These are phyloP conservation scores for Populus tomentosa DNA, from an alignment of 441 rosid genomes.

Conservation along the genomic window DNA sequence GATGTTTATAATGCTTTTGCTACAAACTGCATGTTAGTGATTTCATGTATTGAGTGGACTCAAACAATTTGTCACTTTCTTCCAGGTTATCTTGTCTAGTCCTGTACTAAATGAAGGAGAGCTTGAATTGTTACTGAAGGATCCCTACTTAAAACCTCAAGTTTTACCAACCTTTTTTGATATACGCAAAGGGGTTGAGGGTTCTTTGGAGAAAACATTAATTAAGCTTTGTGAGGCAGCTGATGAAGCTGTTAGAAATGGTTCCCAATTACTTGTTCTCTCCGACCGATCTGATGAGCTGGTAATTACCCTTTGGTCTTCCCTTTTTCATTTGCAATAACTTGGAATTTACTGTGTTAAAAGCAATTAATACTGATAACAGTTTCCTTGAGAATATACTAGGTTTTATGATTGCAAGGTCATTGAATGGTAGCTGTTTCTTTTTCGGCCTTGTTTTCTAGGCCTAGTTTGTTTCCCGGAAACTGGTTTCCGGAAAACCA, in stretches of 20 bases:
- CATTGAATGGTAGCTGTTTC: neutral
- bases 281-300: slow-evolving; percentile 79
- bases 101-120: slow-evolving; percentile 93
- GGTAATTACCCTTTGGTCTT: slow-evolving; percentile 35
- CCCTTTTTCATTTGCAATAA: neutral
- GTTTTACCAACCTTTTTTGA: slow-evolving; percentile 78
- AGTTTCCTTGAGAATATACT: neutral
- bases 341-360: neutral
- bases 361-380: neutral
- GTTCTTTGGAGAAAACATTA: slow-evolving; percentile 73
- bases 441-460: neutral
- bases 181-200: slow-evolving; percentile 87
- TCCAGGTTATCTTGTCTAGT: slow-evolving; percentile 74
- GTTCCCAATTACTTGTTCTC: slow-evolving; percentile 90
- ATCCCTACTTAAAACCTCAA: slow-evolving; percentile 60
- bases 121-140: slow-evolving; percentile 76
- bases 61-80: slow-evolving; percentile 14
- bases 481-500: too few relatives aligned
- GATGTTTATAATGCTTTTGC: slow-evolving; percentile 9
- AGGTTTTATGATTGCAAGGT: neutral
- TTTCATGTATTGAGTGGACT: slow-evolving; percentile 15
- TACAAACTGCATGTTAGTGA: slow-evolving; percentile 9
- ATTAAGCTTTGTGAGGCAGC: slow-evolving; percentile 87
- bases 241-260: slow-evolving; percentile 97
- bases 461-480: too few relatives aligned